Evolutionary conservation across 306 rosid species (phyloP), one percentile per base, ranked within the genome.

Genomic region (Rosa multiflora): DNA sequence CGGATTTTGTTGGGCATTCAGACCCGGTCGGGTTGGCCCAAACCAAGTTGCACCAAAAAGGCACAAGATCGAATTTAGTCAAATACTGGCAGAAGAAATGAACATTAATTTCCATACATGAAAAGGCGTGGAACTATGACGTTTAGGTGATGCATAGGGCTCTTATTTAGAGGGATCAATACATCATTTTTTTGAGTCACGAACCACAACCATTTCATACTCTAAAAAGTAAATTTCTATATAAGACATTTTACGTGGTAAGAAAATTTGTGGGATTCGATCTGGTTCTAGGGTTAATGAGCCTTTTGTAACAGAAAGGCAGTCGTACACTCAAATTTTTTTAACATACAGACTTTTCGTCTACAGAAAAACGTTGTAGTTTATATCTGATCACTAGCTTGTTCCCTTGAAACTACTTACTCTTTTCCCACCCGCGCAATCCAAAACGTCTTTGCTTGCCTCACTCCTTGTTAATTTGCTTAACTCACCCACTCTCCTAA

Each of bases 301-400:
- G 5, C 73, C 53, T n/a, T 68, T 46, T 70, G 56, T 44, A 44
- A 70, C 58, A 70, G 56, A 70, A 46, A 70, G 74, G 56, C 21
- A 68, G 73, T n/a, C 23, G 52, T 26, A 10, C 44, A 47, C n/a
- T 47, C 59, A 47, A 17, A 70, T 23, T 23, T 23, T 23, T 70
- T 6, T 21, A 44, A 21, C 39, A 47, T 1, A 15, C 55, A 47
- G 4, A 48, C 44, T 43, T 47, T 71, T 48, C 44, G 49, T 49
- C 4, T 72, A 49, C 61, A 5, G 32, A 29, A 17, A 17, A 72
- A 72, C 46, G 59, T 48, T 6, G 11, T 48, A 12, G 39, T 29
- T 55, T 72, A 46, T 46, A 48, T 44, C 13, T 49, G 35, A 56
- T 21, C 26, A 2, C 11, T n/a, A 58, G 35, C 26, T 48, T 29